These are phyloP conservation scores for Globisporangium camurandrum DNA, from an alignment of 352 stramenopile genomes.

Conservation along the genomic window DNA sequence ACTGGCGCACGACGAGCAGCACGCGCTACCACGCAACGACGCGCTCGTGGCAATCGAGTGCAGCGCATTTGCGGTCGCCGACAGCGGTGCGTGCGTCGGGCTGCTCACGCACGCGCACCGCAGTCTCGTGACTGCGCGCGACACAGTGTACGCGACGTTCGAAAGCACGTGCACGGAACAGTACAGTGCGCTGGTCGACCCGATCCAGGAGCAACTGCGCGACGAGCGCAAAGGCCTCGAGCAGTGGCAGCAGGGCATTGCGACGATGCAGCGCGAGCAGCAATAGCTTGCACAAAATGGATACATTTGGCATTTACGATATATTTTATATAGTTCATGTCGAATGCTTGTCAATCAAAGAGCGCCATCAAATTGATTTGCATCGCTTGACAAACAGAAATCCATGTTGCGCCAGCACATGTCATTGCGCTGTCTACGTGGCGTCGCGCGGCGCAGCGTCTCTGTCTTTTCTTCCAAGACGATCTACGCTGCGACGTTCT, in stretches of 20 bases:
- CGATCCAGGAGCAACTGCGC: constrained; percentile 33
- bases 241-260: constrained; percentile 41
- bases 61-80: constrained; percentile 9
- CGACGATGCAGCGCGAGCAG: constrained; percentile 13
- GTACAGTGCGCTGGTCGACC: constrained; percentile 12
- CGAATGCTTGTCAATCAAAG: too few relatives aligned
- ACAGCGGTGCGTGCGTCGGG: constrained; percentile 27
- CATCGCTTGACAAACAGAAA: too few relatives aligned
- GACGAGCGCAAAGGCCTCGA: constrained; percentile 51
- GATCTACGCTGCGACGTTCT: too few relatives aligned
- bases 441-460: not conserved
- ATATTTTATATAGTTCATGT: too few relatives aligned
- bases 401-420: too few relatives aligned
- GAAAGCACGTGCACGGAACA: constrained; percentile 15
- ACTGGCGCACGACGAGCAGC: constrained; percentile 11
- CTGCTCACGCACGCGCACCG: constrained; percentile 59
- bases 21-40: constrained; percentile 14
- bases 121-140: constrained; percentile 33
- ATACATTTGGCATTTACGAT: too few relatives aligned
- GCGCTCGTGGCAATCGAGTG: constrained; percentile 14
- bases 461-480: not conserved
- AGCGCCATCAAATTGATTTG: too few relatives aligned
- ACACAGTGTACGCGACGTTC: constrained; percentile 34
- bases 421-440: not conserved
- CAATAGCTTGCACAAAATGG: too few relatives aligned